These are phyloP conservation scores for Phycomyces nitens DNA, from an alignment of 192 early-diverging fungal species.

Conservation along the genomic window DNA sequence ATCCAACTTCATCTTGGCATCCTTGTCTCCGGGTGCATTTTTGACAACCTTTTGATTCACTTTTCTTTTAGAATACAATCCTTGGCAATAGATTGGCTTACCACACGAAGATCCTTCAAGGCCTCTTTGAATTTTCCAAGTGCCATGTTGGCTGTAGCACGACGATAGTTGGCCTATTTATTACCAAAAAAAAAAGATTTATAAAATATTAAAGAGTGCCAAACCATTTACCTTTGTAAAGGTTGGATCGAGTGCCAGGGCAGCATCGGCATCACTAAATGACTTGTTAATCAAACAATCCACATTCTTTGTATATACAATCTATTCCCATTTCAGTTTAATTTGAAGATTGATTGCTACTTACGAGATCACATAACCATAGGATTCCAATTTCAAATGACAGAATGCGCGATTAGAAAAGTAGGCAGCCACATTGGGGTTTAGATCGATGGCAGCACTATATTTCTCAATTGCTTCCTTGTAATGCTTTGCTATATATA, in stretches of 20 bases:
- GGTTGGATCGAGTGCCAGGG: slow-evolving; percentile 74
- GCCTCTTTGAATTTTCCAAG: slow-evolving; percentile 85
- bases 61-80: too few species aligned
- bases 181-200: too few species aligned
- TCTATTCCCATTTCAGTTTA: too few species aligned
- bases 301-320: too few species aligned
- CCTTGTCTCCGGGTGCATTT: slow-evolving; percentile 73
- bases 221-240: slow-evolving; percentile 80
- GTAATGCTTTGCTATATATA: slow-evolving; percentile 67
- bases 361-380: slow-evolving; percentile 71
- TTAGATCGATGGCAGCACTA: slow-evolving; percentile 78
- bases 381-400: slow-evolving; percentile 81
- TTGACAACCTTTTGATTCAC: slow-evolving; percentile 53
- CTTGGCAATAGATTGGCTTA: slow-evolving; percentile 16
- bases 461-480: slow-evolving; percentile 90
- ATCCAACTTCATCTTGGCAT: slow-evolving; percentile 71
- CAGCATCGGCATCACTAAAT: slow-evolving; percentile 73
- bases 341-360: neutral
- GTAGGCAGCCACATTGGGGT: slow-evolving; percentile 81
- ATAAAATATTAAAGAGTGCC: too few species aligned
- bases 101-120: slow-evolving; percentile 66
- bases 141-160: slow-evolving; percentile 85
- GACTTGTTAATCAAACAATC: too few species aligned
- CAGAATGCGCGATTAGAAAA: slow-evolving; percentile 93
- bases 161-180: slow-evolving; percentile 80